Base-by-base conservation (phyloP, 2,329 filamentous ascomycete species). In the Arthrobotrys conoides region DNA sequence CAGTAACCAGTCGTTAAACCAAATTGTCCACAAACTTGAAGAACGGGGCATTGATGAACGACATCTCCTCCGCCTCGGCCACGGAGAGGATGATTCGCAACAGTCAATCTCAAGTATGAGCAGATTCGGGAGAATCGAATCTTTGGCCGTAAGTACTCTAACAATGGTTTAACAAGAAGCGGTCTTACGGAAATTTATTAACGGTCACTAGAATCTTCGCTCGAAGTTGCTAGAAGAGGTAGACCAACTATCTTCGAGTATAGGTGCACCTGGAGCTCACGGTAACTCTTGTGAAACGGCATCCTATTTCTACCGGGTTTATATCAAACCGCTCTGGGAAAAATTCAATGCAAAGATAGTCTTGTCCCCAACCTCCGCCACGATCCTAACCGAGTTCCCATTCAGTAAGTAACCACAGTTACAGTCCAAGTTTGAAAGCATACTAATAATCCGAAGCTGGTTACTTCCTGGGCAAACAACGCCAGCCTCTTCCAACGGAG, bases 11-110 rank as follows among this genome's bases (percentile, higher is more conserved):
- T 96, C 96, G 1, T 87, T 99, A 9, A 99, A 99, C 83, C 96
- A 99, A 84, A 88, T 99, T 0, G 99, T 99, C 86, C 93, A 96
- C 82, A 99, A 99, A 86, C 99, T 99, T 79, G 91, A 95, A n/a
- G 92, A 92, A 4, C 87, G 99, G 30, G 94, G 98, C 82, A 98
- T 99, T 81, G 96, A 99, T 83, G 92, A 96, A 85, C 91, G 96
- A 46, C 96, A 99, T 86, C 88, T 99, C 75, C 87, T 99, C 66
- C 91, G 96, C 76, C 88, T 99, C 41, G 96, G 96, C 41, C 96
- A 97, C 84, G 96, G 96, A 48, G 96, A 99, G 84, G 96, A 97
- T 83, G 96, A 98, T 71, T 20, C 64, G 2, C 88, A 98, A 5
- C 91, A 93, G 75, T 94, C 93, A 0, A 92, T 96, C 82, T 89